A percentile compares a stretch with the other conserved stretches of the same genome.
Evolutionary conservation across 495 filamentous ascomycete species (phyloP).

Genomic region (Chaetomium tenue): DNA sequence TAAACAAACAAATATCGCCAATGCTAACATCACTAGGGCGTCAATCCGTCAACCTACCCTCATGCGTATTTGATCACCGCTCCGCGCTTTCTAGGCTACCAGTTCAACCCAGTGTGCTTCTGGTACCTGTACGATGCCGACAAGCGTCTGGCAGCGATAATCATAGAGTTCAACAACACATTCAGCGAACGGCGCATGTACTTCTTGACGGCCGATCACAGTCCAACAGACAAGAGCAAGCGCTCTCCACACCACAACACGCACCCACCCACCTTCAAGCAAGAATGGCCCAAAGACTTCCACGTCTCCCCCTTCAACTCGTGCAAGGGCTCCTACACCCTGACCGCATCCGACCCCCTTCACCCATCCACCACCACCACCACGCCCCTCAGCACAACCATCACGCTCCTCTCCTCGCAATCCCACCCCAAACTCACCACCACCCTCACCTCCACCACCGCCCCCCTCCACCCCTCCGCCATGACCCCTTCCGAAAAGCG

Average conservation of each 20-base stretch:
- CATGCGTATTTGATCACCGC: conserved; percentile 69
- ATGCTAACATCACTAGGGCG: conserved; percentile 41
- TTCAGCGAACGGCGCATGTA: conserved; percentile 71
- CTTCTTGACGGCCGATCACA: conserved; percentile 40
- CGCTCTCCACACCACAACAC: background rate
- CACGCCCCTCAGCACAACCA: conserved; percentile 50
- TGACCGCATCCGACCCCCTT: conserved; percentile 57
- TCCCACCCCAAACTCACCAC: conserved; percentile 56
- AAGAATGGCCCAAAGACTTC: conserved; percentile 65
- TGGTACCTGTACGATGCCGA: conserved; percentile 71
- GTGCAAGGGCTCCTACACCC: conserved; percentile 58
- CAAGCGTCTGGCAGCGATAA: conserved; percentile 60
- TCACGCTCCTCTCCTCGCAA: conserved; percentile 57
- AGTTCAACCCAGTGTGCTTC: conserved; percentile 75
- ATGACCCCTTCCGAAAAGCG: conserved; percentile 43
- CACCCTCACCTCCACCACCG: conserved; percentile 48
- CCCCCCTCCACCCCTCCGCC: conserved; percentile 48
- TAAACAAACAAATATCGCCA: background rate
- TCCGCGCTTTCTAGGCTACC: conserved; percentile 65
- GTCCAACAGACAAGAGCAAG: conserved; percentile 2
- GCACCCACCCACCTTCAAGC: conserved; percentile 38
- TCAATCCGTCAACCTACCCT: conserved; percentile 53
- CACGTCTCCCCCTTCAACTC: conserved; percentile 75
- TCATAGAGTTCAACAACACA: conserved; percentile 77
- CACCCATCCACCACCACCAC: conserved; percentile 17